A percentile compares a stretch with the other conserved stretches of the same genome.
These are phyloP conservation scores for Miscanthus sacchariflorus DNA, from an alignment of 202 grass and related monocot genomes.

Conservation along the genomic window DNA sequence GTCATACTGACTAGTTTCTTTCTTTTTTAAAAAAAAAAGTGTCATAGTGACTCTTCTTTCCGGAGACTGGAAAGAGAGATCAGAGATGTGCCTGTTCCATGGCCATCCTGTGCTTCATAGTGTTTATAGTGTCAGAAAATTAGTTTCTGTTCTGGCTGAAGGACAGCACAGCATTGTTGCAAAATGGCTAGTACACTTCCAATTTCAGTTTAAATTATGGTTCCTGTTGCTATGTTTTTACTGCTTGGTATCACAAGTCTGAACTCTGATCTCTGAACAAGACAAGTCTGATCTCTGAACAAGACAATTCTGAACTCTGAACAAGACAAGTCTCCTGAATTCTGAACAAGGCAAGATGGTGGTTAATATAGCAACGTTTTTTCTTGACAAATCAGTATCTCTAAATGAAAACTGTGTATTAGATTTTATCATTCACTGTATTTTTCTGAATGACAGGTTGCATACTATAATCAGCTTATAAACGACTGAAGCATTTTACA, in stretches of 20 bases:
- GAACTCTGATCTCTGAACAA: not conserved
- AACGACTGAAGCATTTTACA: too few relatives aligned
- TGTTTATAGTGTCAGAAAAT: not conserved
- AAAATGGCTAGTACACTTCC: not conserved
- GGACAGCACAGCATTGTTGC: not conserved
- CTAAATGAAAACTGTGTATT: not conserved
- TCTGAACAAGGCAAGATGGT: not conserved
- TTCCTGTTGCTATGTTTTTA: not conserved
- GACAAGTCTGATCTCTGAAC: too few relatives aligned
- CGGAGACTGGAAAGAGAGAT: not conserved
- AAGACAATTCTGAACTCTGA: not conserved
- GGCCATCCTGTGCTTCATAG: constrained; percentile 48
- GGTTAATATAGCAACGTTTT: not conserved
- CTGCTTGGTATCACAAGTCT: not conserved
- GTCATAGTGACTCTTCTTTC: not conserved
- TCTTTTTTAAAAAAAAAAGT: too few relatives aligned
- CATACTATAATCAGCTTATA: too few relatives aligned
- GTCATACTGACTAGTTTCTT: not conserved
- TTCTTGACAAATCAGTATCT: not conserved
- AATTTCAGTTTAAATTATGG: not conserved
- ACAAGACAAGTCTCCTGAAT: too few relatives aligned
- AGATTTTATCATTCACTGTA: not conserved
- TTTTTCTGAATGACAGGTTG: not conserved
- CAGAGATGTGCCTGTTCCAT: constrained; percentile 47
- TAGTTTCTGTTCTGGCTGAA: not conserved